Evolutionary conservation across 1,284 basidiomycete genomes (phyloP), one percentile per base, ranked within the genome.

Genomic region (Ustilago crameri): DNA sequence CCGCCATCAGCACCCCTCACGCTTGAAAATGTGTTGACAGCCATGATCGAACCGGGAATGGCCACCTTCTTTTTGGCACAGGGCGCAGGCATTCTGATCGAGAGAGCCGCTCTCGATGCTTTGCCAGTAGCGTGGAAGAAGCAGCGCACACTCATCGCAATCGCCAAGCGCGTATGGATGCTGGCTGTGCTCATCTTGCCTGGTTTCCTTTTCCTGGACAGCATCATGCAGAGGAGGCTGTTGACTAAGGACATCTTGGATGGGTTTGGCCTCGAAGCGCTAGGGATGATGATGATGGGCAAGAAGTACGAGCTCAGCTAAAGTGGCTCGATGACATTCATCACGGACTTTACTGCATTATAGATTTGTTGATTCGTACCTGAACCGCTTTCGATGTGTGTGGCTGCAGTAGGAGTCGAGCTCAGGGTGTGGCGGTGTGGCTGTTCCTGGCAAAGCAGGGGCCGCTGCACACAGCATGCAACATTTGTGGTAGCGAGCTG

Each of bases 61-160:
- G 52, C 50, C n/a, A 20, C 20, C 5, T 71, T 71, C 55, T 71
- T 71, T 34, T 22, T 71, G 20, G 51, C 51, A 14, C 68, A 71
- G 41, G 63, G 54, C 4, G 51, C 24, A 8, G 68, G 63, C 15
- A 62, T 71, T 24, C 23, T 53, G 35, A 3, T 60, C 23, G 63
- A 66, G 27, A 52, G 37, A 43, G 63, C 63, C 2, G 56, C 35
- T 2, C 46, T 67, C 10, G 63, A 59, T 23, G 50, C 57, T 14
- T 9, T 65, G 37, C 60, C 59, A 2, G 5, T 20, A n/a, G 32
- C 49, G 7, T 55, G 47, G 49, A 62, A 47, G 49, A 59, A 57
- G 48, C 59, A 63, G 7, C 59, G 41, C 5, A n/a, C 3, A n/a
- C 5, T 44, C 8, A 51, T 67, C 4, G 35, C 32, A 8, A 3